A percentile compares a stretch with the other conserved stretches of the same genome.
Conservation (phyloP, 768 basidiomycete genomes). For the Phlebiopsis gigantea region DNA sequence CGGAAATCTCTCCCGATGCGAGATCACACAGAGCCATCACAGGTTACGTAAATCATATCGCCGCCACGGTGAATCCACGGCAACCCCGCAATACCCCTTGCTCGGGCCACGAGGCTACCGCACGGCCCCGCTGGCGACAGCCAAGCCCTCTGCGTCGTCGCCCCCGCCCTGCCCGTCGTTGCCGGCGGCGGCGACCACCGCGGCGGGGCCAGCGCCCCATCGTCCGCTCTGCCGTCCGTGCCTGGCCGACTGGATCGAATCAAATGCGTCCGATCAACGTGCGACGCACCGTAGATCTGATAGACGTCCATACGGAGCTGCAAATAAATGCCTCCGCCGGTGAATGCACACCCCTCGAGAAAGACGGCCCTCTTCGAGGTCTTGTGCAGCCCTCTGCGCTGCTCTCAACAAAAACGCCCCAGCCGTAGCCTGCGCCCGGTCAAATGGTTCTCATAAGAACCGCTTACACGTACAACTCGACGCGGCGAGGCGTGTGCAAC, state of each 20-base stretch:
- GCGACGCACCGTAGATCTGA: slow-evolving; percentile 14
- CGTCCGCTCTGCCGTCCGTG: not conserved
- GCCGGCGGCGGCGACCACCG: not conserved
- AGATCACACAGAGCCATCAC: slow-evolving; percentile 18
- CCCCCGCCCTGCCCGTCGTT: not conserved
- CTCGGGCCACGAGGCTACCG: slow-evolving; percentile 15
- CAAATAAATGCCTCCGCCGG: slow-evolving; percentile 13
- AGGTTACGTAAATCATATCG: slow-evolving; percentile 18
- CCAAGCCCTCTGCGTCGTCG: not conserved
- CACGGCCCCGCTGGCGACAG: slow-evolving; percentile 1
- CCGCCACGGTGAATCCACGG: slow-evolving; percentile 24
- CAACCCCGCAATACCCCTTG: slow-evolving; percentile 14
- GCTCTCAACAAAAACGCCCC: not conserved
- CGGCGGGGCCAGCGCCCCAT: not conserved
- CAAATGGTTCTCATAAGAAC: not conserved
- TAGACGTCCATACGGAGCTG: slow-evolving; percentile 6
- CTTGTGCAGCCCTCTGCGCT: not conserved
- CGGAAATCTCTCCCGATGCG: slow-evolving; percentile 27
- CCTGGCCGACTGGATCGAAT: slow-evolving; percentile 7
- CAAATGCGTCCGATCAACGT: slow-evolving; percentile 12
- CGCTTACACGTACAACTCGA: slow-evolving; percentile 7
- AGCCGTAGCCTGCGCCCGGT: not conserved
- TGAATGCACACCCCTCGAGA: slow-evolving; percentile 1
- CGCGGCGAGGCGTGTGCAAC: slow-evolving; percentile 1
- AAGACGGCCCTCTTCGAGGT: not conserved